Percentiles rank a stretch among this genome's conserved stretches.
Evolutionary conservation across 805 yeast species (phyloP).

Genomic region (Suhomyces vadensis): DNA sequence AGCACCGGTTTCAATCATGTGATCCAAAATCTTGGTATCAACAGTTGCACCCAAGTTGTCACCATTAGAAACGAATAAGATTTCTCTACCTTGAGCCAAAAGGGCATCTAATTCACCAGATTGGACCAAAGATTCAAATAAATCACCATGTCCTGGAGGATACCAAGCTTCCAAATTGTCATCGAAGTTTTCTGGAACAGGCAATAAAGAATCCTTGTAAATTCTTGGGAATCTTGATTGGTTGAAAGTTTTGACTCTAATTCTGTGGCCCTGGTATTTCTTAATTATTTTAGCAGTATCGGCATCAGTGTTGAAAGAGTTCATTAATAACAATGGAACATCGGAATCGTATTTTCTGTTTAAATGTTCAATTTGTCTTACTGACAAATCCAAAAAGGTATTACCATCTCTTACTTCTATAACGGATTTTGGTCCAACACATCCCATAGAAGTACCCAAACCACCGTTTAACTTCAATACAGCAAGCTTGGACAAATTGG

Average conservation of each 20-base stretch:
- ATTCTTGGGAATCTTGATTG: slow-evolving; percentile 98
- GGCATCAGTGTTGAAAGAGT: slow-evolving; percentile 95
- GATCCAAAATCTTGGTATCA: slow-evolving; percentile 83
- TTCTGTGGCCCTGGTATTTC: slow-evolving; percentile 95
- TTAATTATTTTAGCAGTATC: slow-evolving; percentile 95
- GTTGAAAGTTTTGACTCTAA: slow-evolving; percentile 92
- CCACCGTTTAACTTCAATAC: slow-evolving; percentile 98
- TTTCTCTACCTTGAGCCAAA: slow-evolving; percentile 90
- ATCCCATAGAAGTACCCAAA: slow-evolving; percentile 98
- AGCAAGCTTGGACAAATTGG: slow-evolving; percentile 77
- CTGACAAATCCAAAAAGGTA: slow-evolving; percentile 92
- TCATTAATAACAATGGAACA: slow-evolving; percentile 95
- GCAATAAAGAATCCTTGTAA: slow-evolving; percentile 90
- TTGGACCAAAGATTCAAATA: slow-evolving; percentile 84
- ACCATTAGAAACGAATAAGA: slow-evolving; percentile 94
- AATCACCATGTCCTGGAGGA: slow-evolving; percentile 99
- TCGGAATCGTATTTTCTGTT: slow-evolving; percentile 88
- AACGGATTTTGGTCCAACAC: slow-evolving; percentile 98
- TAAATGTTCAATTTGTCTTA: slow-evolving; percentile 94
- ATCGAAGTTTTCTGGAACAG: slow-evolving; percentile 78
- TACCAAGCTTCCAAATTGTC: slow-evolving; percentile 90
- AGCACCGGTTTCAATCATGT: slow-evolving; percentile 87
- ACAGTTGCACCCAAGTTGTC: slow-evolving; percentile 99
- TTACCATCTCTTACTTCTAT: slow-evolving; percentile 99
- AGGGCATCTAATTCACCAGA: slow-evolving; percentile 91